A percentile compares a stretch with the other conserved stretches of the same genome.
Evolutionary conservation across 106 monocot genomes (phyloP).

Genomic region (Agapanthus africanus): DNA sequence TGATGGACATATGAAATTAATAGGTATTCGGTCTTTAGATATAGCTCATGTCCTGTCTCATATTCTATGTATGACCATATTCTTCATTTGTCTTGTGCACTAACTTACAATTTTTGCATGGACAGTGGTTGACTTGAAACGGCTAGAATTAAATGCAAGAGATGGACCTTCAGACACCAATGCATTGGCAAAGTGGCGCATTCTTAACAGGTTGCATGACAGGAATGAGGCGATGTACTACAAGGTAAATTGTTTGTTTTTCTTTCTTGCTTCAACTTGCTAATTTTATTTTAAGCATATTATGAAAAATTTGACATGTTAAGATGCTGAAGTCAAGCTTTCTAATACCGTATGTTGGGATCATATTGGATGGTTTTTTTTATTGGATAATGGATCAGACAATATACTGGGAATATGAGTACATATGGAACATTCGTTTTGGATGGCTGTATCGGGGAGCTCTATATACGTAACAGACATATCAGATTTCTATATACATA

Average conservation of each 20-base stretch:
- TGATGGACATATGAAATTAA: no score
- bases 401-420: no score
- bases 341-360: not conserved
- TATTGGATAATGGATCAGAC: no score
- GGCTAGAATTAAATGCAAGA: constrained; percentile 65
- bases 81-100: no score
- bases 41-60: no score
- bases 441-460: no score
- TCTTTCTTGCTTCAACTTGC: not conserved
- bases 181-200: constrained; percentile 93
- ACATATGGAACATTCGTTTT: no score
- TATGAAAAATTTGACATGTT: not conserved
- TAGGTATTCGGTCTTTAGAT: no score
- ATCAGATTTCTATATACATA: no score
- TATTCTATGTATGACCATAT: no score
- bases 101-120: constrained; percentile 1
- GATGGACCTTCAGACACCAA: constrained; percentile 79
- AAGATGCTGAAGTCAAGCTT: not conserved
- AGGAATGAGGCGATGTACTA: constrained; percentile 96
- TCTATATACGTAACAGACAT: no score
- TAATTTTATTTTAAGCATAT: not conserved
- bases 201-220: constrained; percentile 94
- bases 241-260: constrained; percentile 52
- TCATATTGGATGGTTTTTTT: not conserved
- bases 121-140: constrained; percentile 88